These are phyloP conservation scores for Mariannaea elegans DNA, from an alignment of 2,329 filamentous ascomycete genomes.

Conservation along the genomic window DNA sequence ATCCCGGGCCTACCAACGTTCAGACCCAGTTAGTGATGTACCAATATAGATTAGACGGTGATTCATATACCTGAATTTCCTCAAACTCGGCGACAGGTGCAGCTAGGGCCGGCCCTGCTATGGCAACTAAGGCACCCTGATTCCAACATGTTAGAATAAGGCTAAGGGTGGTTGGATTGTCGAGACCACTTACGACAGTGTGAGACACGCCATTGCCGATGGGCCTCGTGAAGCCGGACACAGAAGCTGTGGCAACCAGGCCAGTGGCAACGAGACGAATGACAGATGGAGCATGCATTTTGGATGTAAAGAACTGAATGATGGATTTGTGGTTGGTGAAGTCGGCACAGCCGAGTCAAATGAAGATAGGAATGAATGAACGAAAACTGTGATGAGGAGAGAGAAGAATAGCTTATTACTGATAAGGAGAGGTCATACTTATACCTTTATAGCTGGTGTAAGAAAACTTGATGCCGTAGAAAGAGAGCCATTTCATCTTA, in stretches of 20 bases:
- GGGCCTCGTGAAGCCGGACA: not conserved
- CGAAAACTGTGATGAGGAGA: not conserved
- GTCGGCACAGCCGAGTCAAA: not conserved
- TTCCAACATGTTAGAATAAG: not conserved
- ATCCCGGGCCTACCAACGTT: not conserved
- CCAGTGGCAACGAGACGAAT: not conserved
- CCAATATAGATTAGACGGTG: not conserved
- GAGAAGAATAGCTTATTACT: not conserved
- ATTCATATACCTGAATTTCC: not conserved
- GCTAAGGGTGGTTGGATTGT: not conserved
- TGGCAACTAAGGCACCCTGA: not conserved
- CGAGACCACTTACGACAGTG: not conserved
- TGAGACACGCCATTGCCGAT: not conserved
- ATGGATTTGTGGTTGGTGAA: not conserved
- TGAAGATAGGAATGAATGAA: not conserved
- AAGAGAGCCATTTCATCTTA: not conserved
- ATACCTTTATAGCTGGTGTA: not conserved
- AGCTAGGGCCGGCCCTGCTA: not conserved
- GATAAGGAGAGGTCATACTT: not conserved
- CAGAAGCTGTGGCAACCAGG: not conserved
- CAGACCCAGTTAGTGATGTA: not conserved
- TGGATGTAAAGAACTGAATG: not conserved
- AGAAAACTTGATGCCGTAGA: not conserved
- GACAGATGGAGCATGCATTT: not conserved
- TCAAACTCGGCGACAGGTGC: not conserved